Percentiles rank a stretch among this genome's conserved stretches.
Evolutionary conservation across 2,329 filamentous ascomycete genomes (phyloP).

Genomic region (Xylaria sp.): DNA sequence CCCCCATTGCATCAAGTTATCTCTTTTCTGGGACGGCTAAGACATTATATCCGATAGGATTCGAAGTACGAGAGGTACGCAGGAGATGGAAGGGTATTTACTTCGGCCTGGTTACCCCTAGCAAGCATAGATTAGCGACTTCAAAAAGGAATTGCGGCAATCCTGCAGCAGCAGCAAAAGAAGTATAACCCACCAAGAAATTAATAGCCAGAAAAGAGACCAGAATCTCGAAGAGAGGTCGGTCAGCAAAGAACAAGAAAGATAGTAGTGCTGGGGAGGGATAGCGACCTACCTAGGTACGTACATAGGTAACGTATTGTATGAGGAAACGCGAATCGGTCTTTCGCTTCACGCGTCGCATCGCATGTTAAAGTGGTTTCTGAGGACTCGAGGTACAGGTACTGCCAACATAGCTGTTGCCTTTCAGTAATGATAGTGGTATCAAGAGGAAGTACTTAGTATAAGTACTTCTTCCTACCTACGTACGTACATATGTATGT

Average conservation of each 20-base stretch:
- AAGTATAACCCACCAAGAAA: constrained; percentile 1
- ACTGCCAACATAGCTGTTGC: background rate
- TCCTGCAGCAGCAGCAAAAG: background rate
- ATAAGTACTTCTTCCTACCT: no score
- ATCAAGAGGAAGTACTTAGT: no score
- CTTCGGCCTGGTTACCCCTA: background rate
- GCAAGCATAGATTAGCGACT: constrained; percentile 6
- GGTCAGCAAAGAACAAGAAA: constrained; percentile 6
- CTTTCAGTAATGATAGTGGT: no score
- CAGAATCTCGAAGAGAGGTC: background rate
- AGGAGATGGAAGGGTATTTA: constrained; percentile 22
- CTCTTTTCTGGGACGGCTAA: background rate
- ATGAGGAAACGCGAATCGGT: constrained; percentile 31
- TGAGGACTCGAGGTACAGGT: background rate
- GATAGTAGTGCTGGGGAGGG: background rate
- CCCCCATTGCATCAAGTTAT: constrained; percentile 12
- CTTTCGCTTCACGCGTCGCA: constrained; percentile 34
- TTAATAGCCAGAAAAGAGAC: background rate
- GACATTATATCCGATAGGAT: constrained; percentile 5
- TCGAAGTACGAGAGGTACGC: background rate
- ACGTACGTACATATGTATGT: no score
- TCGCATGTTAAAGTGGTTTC: constrained; percentile 16
- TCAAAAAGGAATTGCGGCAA: constrained; percentile 10
- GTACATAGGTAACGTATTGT: constrained; percentile 5
- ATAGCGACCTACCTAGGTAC: no score